A percentile compares a stretch with the other conserved stretches of the same genome.
These are phyloP conservation scores for Mortierella hygrophila DNA, from an alignment of 192 early-diverging fungal genomes.

Conservation along the genomic window DNA sequence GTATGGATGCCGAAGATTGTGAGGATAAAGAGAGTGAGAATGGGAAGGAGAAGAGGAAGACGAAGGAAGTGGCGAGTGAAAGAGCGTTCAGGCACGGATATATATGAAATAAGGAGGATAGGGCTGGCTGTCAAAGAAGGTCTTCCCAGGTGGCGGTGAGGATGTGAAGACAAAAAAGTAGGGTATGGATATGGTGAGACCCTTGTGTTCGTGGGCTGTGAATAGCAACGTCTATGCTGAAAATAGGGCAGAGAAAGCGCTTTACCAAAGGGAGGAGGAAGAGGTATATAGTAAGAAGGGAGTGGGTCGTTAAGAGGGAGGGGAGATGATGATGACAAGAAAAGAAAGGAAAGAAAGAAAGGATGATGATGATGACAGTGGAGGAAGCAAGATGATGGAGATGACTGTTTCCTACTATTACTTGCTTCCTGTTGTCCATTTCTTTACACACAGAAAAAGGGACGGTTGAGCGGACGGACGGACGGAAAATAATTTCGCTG, in stretches of 20 bases:
- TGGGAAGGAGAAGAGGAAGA: background rate
- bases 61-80: background rate
- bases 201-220: background rate
- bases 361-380: background rate
- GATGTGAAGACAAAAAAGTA: background rate
- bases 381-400: background rate
- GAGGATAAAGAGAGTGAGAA: background rate
- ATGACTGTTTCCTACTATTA: background rate
- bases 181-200: background rate
- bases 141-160: conserved; percentile 1
- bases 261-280: background rate
- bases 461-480: background rate
- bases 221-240: background rate
- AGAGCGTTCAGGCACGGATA: background rate
- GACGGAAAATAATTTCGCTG: background rate
- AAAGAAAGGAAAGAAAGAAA: conserved; percentile 15
- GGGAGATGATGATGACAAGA: background rate
- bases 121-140: background rate
- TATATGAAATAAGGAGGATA: conserved; percentile 7
- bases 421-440: no score
- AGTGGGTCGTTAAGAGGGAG: background rate
- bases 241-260: background rate
- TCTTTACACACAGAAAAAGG: background rate
- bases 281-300: conserved; percentile 11
- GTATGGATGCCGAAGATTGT: background rate